Evolutionary conservation across 345 rosid genomes (phyloP).

Genomic region (Linum tenue): DNA sequence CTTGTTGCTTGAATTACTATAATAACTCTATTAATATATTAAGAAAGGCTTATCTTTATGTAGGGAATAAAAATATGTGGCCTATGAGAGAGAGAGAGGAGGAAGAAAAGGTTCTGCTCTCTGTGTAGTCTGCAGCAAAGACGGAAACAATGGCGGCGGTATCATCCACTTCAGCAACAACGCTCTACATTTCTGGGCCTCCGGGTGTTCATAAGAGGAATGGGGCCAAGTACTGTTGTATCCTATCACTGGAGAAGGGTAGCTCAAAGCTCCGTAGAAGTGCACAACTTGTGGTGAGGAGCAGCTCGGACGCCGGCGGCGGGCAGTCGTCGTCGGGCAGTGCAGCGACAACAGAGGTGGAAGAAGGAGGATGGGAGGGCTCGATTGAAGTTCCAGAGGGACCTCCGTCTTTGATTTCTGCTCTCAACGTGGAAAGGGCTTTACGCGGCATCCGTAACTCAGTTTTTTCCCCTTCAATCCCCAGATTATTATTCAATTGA

Average conservation of each 20-base stretch:
- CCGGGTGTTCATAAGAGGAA: not conserved
- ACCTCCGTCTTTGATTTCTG: slow-evolving; percentile 53
- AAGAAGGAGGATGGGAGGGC: slow-evolving; percentile 27
- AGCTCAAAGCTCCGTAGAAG: slow-evolving; percentile 8
- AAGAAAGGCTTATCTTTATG: too few relatives aligned
- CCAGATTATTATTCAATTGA: not conserved
- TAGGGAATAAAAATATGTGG: too few relatives aligned
- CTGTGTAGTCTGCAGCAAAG: not conserved
- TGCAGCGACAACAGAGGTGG: slow-evolving; percentile 16
- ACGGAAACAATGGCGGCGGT: not conserved
- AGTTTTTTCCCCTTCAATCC: not conserved
- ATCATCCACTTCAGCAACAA: not conserved
- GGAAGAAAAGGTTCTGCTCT: too few relatives aligned
- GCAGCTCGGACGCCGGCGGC: slow-evolving; percentile 20
- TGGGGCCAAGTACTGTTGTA: not conserved
- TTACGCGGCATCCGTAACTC: slow-evolving; percentile 73
- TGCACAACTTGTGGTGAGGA: slow-evolving; percentile 11
- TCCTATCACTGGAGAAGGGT: not conserved
- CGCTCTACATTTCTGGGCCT: not conserved
- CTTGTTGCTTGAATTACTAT: not conserved
- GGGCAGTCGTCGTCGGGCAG: slow-evolving; percentile 20
- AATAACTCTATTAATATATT: too few relatives aligned
- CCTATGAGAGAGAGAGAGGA: too few relatives aligned
- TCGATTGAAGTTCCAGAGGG: slow-evolving; percentile 49
- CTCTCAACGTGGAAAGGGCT: slow-evolving; percentile 76